Evolutionary conservation across 208 protist genomes (phyloP), one percentile per base, ranked within the genome.

Genomic region (Zelonia costaricensis): DNA sequence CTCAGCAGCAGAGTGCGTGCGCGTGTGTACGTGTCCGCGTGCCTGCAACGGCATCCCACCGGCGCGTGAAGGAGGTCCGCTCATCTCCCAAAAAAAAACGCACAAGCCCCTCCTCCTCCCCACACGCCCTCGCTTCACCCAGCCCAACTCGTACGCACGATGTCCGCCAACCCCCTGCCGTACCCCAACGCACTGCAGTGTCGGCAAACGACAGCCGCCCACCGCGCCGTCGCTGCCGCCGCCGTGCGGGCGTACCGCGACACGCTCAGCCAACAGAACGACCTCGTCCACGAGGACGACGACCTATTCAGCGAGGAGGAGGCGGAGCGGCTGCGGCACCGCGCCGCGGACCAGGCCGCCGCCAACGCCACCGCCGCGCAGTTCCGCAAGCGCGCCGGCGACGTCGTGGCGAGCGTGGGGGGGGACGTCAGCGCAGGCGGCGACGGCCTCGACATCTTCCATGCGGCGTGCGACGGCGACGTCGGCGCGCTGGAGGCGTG

Each of bases 381-480:
- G 44, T 47, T 72, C 18, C 65, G 65, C 2, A 36, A 53, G 9
- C 57, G 51, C 15, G 65, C 65, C 2, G 58, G 57, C 28, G 56
- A 72, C 18, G 65, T 72, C n/a, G 48, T 72, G 40, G 22, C 16
- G 16, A 60, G 42, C 39, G 16, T 54, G n/a, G 43, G 27, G 35
- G 31, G 16, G 0, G 69, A 53, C 0, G 28, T 30, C 22, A 10
- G 18, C 16, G 15, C 35, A 28, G 40, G n/a, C 18, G 44, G 9
- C 4, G 1, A 20, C n/a, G 43, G n/a, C 16, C 27, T 69, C 2
- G 81, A 92, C 39, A 82, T 94, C 20, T 94, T 80, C 36, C 67
- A 83, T 28, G 89, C 89, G 1, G 85, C 89, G 16, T 92, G 85
- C 45, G 82, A 95, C 45, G 86, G 89, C 22, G 86, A 92, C 62